Conservation (phyloP, 345 rosid species). For the Geranium brycei region DNA sequence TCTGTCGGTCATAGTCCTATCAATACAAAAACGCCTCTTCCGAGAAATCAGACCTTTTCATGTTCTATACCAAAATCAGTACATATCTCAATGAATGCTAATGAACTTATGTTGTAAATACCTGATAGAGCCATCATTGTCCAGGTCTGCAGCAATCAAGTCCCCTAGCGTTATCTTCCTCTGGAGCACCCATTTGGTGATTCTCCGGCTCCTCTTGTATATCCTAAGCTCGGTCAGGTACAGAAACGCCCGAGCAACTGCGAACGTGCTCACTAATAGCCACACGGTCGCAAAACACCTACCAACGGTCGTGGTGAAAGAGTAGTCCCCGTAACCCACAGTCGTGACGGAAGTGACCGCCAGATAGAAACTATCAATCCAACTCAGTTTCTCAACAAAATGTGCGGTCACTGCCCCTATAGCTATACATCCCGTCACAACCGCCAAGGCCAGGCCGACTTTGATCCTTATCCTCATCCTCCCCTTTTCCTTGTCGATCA, state of each 20-base stretch:
- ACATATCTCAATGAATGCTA: too few species aligned
- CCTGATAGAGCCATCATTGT: slow-evolving; percentile 64
- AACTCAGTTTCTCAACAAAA: slow-evolving; percentile 31
- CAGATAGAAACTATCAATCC: slow-evolving; percentile 58
- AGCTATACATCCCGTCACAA: slow-evolving; percentile 36
- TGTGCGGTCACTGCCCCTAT: slow-evolving; percentile 32
- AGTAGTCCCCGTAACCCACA: slow-evolving; percentile 55
- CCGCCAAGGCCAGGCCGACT: slow-evolving; percentile 38
- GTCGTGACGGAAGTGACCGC: slow-evolving; percentile 60
- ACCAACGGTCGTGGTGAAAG: slow-evolving; percentile 32
- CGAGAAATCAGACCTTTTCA: too few species aligned
- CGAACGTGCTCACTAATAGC: slow-evolving; percentile 45
- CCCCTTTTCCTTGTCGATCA: slow-evolving; percentile 49
- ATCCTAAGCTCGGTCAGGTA: slow-evolving; percentile 47
- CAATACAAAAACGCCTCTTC: too few species aligned
- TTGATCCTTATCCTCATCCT: slow-evolving; percentile 56
- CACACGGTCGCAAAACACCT: slow-evolving; percentile 57
- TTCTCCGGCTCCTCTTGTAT: slow-evolving; percentile 38
- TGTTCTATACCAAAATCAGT: too few species aligned
- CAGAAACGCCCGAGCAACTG: slow-evolving; percentile 55
- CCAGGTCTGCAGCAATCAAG: slow-evolving; percentile 58
- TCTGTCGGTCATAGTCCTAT: too few species aligned
- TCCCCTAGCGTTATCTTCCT: slow-evolving; percentile 54
- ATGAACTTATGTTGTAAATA: slow-evolving; percentile 7
- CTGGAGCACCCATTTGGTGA: slow-evolving; percentile 56